These are phyloP conservation scores for Ottelia alismoides DNA, from an alignment of 106 monocot species.

Conservation along the genomic window DNA sequence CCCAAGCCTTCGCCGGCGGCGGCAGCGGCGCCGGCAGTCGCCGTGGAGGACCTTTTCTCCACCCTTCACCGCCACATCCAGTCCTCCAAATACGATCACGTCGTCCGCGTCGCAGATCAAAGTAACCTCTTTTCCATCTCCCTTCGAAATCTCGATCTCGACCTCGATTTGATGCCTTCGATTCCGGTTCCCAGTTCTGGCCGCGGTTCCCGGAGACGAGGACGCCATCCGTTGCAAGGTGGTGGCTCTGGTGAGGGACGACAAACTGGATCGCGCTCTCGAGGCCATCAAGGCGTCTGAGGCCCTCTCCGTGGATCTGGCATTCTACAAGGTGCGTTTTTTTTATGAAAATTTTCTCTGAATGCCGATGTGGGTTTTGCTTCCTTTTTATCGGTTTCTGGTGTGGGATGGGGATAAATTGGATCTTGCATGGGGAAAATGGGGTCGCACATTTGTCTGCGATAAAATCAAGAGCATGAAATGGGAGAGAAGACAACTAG, in stretches of 20 bases:
- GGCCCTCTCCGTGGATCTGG: slow-evolving; percentile 31
- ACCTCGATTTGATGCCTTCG: too few relatives aligned
- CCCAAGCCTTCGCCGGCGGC: slow-evolving; percentile 1
- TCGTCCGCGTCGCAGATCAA: slow-evolving; percentile 60
- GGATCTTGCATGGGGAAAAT: too few relatives aligned
- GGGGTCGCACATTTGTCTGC: too few relatives aligned
- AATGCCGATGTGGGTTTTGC: too few relatives aligned
- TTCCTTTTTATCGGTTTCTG: too few relatives aligned
- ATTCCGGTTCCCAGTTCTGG: slow-evolving; percentile 28
- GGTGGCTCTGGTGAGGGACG: slow-evolving; percentile 60
- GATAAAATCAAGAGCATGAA: too few relatives aligned
- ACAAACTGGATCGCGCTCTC: slow-evolving; percentile 46
- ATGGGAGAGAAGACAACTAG: too few relatives aligned
- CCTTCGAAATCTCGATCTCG: neutral
- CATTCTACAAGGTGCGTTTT: slow-evolving; percentile 60
- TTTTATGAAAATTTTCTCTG: too few relatives aligned
- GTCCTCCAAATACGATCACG: slow-evolving; percentile 34
- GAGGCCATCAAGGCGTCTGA: slow-evolving; percentile 19
- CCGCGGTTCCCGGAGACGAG: slow-evolving; percentile 50
- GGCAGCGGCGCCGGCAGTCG: slow-evolving; percentile 17
- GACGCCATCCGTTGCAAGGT: slow-evolving; percentile 65
- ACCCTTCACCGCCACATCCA: slow-evolving; percentile 37
- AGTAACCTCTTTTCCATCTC: slow-evolving; percentile 14
- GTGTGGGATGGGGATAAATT: too few relatives aligned
- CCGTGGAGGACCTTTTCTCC: slow-evolving; percentile 49